Conservation (phyloP, 495 filamentous ascomycete genomes). For the Geopyxis carbonaria region DNA sequence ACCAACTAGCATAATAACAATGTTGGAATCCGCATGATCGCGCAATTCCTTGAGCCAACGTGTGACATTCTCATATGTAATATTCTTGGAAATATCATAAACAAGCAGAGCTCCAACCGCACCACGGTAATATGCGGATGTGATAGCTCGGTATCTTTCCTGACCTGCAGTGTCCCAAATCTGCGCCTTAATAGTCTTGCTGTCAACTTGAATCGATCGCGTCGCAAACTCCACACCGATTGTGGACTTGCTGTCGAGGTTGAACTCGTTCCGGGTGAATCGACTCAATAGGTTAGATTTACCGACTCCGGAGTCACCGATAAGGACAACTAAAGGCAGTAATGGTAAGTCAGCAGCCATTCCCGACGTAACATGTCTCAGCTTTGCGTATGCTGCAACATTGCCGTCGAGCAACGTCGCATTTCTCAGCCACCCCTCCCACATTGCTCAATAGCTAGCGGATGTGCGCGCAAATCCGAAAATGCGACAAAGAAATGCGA, state of each 20-base stretch:
- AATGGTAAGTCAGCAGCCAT: conserved; percentile 26
- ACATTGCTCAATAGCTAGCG: too few species aligned
- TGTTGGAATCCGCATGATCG: conserved; percentile 96
- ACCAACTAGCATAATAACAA: conserved; percentile 98
- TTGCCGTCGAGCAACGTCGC: too few species aligned
- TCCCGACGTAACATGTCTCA: too few species aligned
- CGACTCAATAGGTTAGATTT: conserved; percentile 99
- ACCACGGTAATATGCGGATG: conserved; percentile 95
- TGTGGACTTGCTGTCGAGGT: conserved; percentile 98
- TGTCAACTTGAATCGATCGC: conserved; percentile 94
- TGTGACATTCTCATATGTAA: conserved; percentile 97
- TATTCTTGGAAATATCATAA: conserved; percentile 99
- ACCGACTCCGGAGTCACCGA: conserved; percentile 96
- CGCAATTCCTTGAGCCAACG: conserved; percentile 98
- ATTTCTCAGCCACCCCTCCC: too few species aligned
- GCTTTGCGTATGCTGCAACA: too few species aligned
- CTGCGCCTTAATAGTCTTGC: conserved; percentile 99
- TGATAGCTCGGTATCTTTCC: conserved; percentile 97
- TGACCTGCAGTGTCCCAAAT: conserved; percentile 99
- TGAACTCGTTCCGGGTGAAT: conserved; percentile 99
- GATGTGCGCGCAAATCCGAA: too few species aligned
- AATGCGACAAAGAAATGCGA: conserved; percentile 2
- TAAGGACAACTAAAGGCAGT: conserved; percentile 78
- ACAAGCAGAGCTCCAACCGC: conserved; percentile 94
- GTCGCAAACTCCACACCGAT: conserved; percentile 99